Conservation (phyloP, 371 early-diverging fungal genomes). For the Dinochytrium kinnereticum region DNA sequence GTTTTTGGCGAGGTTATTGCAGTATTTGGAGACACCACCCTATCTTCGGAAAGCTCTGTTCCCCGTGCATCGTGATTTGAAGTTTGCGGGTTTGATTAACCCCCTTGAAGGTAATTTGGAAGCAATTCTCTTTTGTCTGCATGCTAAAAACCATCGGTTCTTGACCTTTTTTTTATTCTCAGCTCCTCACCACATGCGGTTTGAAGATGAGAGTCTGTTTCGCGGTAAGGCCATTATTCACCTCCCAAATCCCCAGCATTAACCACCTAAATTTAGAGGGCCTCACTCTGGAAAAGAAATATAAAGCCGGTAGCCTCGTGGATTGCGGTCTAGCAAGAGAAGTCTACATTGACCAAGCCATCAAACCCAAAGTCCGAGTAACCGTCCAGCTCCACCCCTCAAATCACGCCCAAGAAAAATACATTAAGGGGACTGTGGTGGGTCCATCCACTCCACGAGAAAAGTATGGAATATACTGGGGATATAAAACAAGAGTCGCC, state of each 20-base stretch:
- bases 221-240: conserved; percentile 72
- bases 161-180: not conserved
- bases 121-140: not conserved
- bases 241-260: conserved; percentile 23
- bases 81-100: conserved; percentile 72
- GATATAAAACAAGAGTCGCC: conserved; percentile 71
- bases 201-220: conserved; percentile 63
- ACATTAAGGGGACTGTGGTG: conserved; percentile 63
- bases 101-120: conserved; percentile 58
- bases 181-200: conserved; percentile 72
- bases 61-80: conserved; percentile 73
- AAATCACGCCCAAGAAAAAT: not conserved
- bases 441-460: conserved; percentile 69
- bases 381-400: conserved; percentile 68
- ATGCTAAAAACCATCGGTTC: not conserved
- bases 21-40: conserved; percentile 73
- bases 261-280: conserved; percentile 40
- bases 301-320: conserved; percentile 57
- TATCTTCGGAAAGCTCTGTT: conserved; percentile 71
- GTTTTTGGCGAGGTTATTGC: conserved; percentile 68
- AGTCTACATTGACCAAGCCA: conserved; percentile 51
- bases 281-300: conserved; percentile 23
- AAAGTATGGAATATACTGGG: conserved; percentile 76
- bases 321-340: conserved; percentile 61
- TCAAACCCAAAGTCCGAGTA: conserved; percentile 70